Conservation (phyloP, 148 eudicot genomes). For the Rhododendron vialii region DNA sequence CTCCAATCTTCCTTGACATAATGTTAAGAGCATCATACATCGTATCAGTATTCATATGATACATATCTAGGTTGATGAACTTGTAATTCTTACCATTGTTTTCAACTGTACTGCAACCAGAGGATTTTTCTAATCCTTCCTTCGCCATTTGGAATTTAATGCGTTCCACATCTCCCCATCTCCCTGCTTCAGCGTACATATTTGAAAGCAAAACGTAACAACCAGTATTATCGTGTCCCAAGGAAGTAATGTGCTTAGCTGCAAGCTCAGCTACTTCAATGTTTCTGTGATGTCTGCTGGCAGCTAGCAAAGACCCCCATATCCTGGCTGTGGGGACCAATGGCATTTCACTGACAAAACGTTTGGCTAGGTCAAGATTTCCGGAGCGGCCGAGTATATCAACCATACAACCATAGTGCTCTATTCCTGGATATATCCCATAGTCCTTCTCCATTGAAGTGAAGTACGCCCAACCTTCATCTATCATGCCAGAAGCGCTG, state of each 20-base stretch:
- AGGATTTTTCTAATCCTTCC: slow-evolving; percentile 34
- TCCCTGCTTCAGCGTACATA: slow-evolving; percentile 56
- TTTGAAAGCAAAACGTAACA: slow-evolving; percentile 55
- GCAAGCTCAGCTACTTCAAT: slow-evolving; percentile 61
- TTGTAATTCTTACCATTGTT: slow-evolving; percentile 25
- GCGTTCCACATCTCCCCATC: slow-evolving; percentile 57
- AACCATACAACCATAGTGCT: slow-evolving; percentile 78
- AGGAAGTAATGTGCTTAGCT: slow-evolving; percentile 32
- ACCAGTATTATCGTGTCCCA: slow-evolving; percentile 47
- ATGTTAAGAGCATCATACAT: slow-evolving; percentile 49
- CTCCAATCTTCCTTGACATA: slow-evolving; percentile 34
- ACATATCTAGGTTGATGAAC: slow-evolving; percentile 44
- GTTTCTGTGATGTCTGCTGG: slow-evolving; percentile 51
- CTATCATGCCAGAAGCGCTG: slow-evolving; percentile 54
- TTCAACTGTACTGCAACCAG: slow-evolving; percentile 42
- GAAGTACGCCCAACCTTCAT: slow-evolving; percentile 72
- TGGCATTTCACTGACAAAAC: slow-evolving; percentile 59
- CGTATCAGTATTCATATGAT: slow-evolving; percentile 26
- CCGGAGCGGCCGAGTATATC: slow-evolving; percentile 71
- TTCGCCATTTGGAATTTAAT: slow-evolving; percentile 39
- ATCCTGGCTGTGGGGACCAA: slow-evolving; percentile 57
- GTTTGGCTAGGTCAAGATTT: slow-evolving; percentile 37
- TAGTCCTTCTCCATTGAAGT: slow-evolving; percentile 47
- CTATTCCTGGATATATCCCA: slow-evolving; percentile 61
- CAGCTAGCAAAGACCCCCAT: slow-evolving; percentile 71